Evolutionary conservation across 2,329 filamentous ascomycete species (phyloP).

Genomic region (Elsinoe australis): DNA sequence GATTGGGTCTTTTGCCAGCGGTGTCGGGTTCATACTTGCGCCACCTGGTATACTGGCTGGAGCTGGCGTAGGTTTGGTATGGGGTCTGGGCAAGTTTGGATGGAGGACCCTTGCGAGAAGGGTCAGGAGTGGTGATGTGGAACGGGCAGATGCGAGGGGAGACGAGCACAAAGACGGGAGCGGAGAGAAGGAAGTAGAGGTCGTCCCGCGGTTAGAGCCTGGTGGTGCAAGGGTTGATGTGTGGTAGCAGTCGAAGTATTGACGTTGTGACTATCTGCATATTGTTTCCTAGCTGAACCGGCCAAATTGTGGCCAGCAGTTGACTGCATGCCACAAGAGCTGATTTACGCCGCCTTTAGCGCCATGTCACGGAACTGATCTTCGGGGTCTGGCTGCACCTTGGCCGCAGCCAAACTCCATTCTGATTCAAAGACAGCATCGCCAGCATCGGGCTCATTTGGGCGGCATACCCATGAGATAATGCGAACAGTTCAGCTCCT

Average conservation of each 20-base stretch:
- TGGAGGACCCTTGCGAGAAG: slow-evolving; percentile 30
- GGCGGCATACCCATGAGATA: too few relatives aligned
- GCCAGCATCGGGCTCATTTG: too few relatives aligned
- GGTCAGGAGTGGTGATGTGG: slow-evolving; percentile 24
- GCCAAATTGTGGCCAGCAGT: too few relatives aligned
- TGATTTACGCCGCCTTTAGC: too few relatives aligned
- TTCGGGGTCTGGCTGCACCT: too few relatives aligned
- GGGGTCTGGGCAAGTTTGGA: slow-evolving; percentile 35
- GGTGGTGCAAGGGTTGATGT: slow-evolving; percentile 5
- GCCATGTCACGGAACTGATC: too few relatives aligned
- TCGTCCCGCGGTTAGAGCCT: slow-evolving; percentile 16
- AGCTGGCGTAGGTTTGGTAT: slow-evolving; percentile 32
- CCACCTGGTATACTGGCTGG: slow-evolving; percentile 36
- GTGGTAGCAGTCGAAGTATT: slow-evolving; percentile 12
- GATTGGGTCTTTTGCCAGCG: slow-evolving; percentile 32
- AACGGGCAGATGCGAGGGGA: slow-evolving; percentile 23
- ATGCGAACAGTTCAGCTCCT: too few relatives aligned
- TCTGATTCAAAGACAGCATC: too few relatives aligned
- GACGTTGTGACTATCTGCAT: background rate
- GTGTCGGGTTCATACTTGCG: slow-evolving; percentile 37
- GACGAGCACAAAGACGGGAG: slow-evolving; percentile 25
- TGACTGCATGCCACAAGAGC: too few relatives aligned
- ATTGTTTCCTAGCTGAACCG: background rate
- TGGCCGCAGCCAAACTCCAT: too few relatives aligned
- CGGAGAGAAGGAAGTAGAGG: slow-evolving; percentile 19